These are phyloP conservation scores for Rhodosorus marinus DNA, from an alignment of 23 red algal genomes.

Conservation along the genomic window DNA sequence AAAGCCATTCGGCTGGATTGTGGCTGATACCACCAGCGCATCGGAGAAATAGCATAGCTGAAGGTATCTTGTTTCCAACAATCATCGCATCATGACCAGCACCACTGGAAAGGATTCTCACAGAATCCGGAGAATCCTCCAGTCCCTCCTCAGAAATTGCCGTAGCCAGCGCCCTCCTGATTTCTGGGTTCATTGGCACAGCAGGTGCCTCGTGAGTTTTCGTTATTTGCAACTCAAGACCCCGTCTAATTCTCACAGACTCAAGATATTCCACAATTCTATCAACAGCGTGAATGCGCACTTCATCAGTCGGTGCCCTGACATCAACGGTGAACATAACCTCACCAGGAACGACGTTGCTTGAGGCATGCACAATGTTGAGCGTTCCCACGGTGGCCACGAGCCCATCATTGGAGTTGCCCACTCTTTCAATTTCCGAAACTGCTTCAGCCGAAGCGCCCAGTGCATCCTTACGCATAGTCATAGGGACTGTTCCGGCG, in stretches of 20 bases:
- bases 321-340: constrained; percentile 17
- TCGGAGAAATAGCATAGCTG: constrained; percentile 61
- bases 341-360: constrained; percentile 18
- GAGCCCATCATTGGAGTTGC: constrained; percentile 1
- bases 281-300: constrained; percentile 8
- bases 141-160: too few species aligned
- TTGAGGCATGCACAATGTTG: constrained; percentile 22
- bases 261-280: not conserved
- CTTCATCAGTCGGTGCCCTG: constrained; percentile 11
- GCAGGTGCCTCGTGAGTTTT: constrained; percentile 6
- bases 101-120: constrained; percentile 39
- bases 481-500: constrained; percentile 75
- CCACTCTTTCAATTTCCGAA: constrained; percentile 15
- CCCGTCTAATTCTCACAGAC: not conserved
- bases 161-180: too few species aligned
- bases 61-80: constrained; percentile 16
- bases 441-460: constrained; percentile 31
- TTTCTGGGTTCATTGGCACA: constrained; percentile 4
- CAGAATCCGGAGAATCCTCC: not conserved
- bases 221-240: constrained; percentile 4
- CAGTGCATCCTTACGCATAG: constrained; percentile 25
- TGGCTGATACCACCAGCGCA: constrained; percentile 52
- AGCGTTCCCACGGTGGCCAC: constrained; percentile 35
- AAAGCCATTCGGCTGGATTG: constrained; percentile 17
- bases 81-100: constrained; percentile 79